phyloP scores from a whole-genome alignment of 805 yeast genomes.

The Candida patagonica region DNA sequence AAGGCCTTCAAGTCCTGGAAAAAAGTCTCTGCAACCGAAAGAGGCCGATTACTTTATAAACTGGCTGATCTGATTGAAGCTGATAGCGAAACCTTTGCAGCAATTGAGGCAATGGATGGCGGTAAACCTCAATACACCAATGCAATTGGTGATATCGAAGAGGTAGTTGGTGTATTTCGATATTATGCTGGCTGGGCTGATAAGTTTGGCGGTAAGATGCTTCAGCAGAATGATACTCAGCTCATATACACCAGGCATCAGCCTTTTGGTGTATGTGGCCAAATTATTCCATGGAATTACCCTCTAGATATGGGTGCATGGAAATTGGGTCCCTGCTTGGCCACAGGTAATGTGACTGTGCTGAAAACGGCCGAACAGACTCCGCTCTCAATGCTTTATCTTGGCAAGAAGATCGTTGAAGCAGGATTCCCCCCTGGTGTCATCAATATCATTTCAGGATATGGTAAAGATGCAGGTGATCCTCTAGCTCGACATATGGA shows the following conservation, averaged over 20 bases:
- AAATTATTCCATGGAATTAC: constrained; percentile 67
- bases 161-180: constrained; percentile 43
- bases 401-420: constrained; percentile 47
- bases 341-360: constrained; percentile 66
- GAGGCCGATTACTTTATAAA: constrained; percentile 53
- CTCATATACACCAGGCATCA: constrained; percentile 63
- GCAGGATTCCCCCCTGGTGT: constrained; percentile 77
- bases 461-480: constrained; percentile 61
- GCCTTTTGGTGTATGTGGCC: constrained; percentile 58
- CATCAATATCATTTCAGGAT: constrained; percentile 61
- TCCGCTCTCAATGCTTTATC: constrained; percentile 56
- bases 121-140: constrained; percentile 53
- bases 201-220: constrained; percentile 51
- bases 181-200: constrained; percentile 74
- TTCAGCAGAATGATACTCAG: constrained; percentile 49
- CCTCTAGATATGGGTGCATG: constrained; percentile 67
- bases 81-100: constrained; percentile 62
- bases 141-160: constrained; percentile 14
- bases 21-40: constrained; percentile 45
- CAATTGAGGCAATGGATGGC: constrained; percentile 80
- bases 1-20: constrained; percentile 45
- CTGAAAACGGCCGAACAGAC: constrained; percentile 71
- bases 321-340: constrained; percentile 77
- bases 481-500: constrained; percentile 53
- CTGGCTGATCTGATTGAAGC: constrained; percentile 74